Base-by-base conservation (phyloP, 2,329 filamentous ascomycete genomes). In the Fusarium solani-melongenae region DNA sequence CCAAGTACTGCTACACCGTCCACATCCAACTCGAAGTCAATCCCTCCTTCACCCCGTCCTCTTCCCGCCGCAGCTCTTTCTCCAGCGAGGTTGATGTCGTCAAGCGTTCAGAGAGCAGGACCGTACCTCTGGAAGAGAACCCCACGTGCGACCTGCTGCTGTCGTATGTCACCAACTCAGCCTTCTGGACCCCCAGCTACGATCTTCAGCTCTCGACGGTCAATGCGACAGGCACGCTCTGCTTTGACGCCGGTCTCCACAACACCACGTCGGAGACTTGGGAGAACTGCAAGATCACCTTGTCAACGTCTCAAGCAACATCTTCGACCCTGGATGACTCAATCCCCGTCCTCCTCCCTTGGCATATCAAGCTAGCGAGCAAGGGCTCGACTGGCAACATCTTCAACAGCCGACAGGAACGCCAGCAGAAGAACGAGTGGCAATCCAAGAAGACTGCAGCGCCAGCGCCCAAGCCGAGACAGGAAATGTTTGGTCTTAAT, bases 261-360 rank as follows among this genome's bases (percentile, higher is more conserved):
- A 93, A 93, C 80, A 83, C 83, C 59, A 92, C 90, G 0, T 90
- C 88, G 0, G 91, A 93, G 81, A 89, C 87, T 0, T 93, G 91
- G 91, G 83, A 83, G 33, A 87, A 89, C 79, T 88, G 89, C 78
- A 88, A 87, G 70, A 81, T 93, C 39, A 86, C 86, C 0, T 85
- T 93, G 6, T 92, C 91, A 4, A 92, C 90, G 0, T 92, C 90
- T 0, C 89, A 92, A 75, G 88, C 90, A 5, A 86, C 85, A 6
- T 90, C 89, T 62, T 85, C 87, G 2, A 87, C 87, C 2, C 81
- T 92, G 3, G 84, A 87, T 27, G 88, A 92, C 66, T 80, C 81
- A 14, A 86, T 90, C 2, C 91, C 91, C 0, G 81, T 79, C 5
- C 84, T 92, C 38, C 78, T 83, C 1, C 84, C 88, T 0, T 92